A percentile compares a stretch with the other conserved stretches of the same genome.
Evolutionary conservation across 352 stramenopile genomes (phyloP).

Genomic region (Peronospora belbahrii): DNA sequence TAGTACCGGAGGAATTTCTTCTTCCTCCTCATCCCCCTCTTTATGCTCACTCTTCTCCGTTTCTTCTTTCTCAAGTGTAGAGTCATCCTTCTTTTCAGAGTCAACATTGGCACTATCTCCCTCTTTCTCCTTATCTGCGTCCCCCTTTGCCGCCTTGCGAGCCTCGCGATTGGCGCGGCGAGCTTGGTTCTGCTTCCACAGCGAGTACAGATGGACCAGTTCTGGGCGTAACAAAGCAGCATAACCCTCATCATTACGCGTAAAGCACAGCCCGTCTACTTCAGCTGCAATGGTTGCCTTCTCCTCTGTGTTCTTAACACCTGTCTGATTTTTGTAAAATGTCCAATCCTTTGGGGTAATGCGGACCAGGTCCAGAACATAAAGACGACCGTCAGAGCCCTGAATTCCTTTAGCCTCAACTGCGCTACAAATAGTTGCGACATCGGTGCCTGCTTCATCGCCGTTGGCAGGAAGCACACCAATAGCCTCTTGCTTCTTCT

Average conservation of each 20-base stretch:
- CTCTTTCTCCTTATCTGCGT: constrained; percentile 24
- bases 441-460: constrained; percentile 48
- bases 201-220: constrained; percentile 86
- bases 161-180: constrained; percentile 50
- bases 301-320: constrained; percentile 10
- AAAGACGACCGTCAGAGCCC: constrained; percentile 90
- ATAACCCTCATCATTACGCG: constrained; percentile 82
- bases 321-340: constrained; percentile 64
- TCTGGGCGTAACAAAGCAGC: constrained; percentile 88
- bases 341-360: constrained; percentile 93
- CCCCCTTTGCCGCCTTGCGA: constrained; percentile 32
- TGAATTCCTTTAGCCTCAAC: constrained; percentile 94
- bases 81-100: constrained; percentile 23
- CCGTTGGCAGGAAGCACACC: constrained; percentile 17
- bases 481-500: constrained; percentile 30
- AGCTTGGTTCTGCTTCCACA: constrained; percentile 86
- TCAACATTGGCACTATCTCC: constrained; percentile 9
- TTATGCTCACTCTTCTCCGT: constrained; percentile 28
- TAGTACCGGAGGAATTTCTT: constrained; percentile 43
- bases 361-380: constrained; percentile 92
- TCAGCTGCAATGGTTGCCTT: constrained; percentile 24
- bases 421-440: constrained; percentile 82
- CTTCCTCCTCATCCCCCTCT: constrained; percentile 50
- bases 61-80: constrained; percentile 18
- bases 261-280: constrained; percentile 48